These are phyloP conservation scores for Suillus spraguei DNA, from an alignment of 768 basidiomycete genomes.

Conservation along the genomic window DNA sequence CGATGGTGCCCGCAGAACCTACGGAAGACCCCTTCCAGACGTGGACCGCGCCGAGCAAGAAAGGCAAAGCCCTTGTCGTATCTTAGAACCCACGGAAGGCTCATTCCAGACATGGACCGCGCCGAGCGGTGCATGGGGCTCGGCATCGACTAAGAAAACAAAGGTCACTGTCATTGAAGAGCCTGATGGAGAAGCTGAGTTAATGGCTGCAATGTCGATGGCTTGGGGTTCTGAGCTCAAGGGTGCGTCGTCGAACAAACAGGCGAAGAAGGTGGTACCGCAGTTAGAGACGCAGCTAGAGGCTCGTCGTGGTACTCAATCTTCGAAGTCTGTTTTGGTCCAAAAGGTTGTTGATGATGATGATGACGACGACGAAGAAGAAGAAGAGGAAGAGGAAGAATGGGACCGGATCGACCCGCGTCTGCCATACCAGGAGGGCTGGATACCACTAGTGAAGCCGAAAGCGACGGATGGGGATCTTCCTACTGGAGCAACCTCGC, in stretches of 20 bases:
- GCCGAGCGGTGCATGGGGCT: background rate
- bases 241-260: conserved; percentile 8
- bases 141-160: background rate
- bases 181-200: conserved; percentile 19
- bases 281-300: conserved; percentile 13
- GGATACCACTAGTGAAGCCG: background rate
- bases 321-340: conserved; percentile 18
- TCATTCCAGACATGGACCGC: background rate
- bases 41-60: conserved; percentile 15
- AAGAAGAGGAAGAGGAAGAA: conserved; percentile 18
- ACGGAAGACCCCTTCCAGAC: background rate
- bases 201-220: background rate
- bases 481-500: conserved; percentile 34
- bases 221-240: conserved; percentile 16
- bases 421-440: background rate
- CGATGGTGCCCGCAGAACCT: background rate
- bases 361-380: background rate
- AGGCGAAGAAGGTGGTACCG: conserved; percentile 20
- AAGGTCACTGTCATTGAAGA: conserved; percentile 18
- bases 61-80: conserved; percentile 13
- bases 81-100: background rate
- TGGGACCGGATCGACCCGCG: conserved; percentile 28
- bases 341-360: conserved; percentile 19
- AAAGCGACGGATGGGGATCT: background rate
- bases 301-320: conserved; percentile 13